Percentiles rank a stretch among this genome's conserved stretches.
phyloP scores from a whole-genome alignment of 805 yeast species.

The Ogataea siamensis region DNA sequence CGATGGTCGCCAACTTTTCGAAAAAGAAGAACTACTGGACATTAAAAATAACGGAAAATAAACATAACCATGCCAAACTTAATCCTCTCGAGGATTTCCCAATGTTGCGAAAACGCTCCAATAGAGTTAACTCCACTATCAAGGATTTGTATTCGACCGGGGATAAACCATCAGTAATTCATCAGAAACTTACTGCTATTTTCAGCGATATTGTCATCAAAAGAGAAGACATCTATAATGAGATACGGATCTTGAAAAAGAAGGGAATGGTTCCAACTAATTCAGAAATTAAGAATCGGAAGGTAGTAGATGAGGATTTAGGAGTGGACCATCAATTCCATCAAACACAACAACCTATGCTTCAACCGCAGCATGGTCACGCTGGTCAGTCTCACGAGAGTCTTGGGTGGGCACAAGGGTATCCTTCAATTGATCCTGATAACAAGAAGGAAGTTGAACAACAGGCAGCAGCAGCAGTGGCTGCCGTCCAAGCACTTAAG shows the following conservation, averaged over 20 bases:
- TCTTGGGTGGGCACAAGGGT: constrained; percentile 24
- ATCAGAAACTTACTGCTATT: constrained; percentile 48
- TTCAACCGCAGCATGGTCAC: constrained; percentile 14
- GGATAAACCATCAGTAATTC: constrained; percentile 54
- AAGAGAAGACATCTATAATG: constrained; percentile 58
- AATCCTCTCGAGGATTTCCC: constrained; percentile 57
- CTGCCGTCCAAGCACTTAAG: constrained; percentile 28
- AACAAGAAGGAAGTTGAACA: constrained; percentile 25
- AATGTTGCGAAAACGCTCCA: constrained; percentile 53
- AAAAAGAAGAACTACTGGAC: constrained; percentile 52
- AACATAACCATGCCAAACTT: constrained; percentile 57
- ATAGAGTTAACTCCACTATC: constrained; percentile 50
- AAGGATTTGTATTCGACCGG: constrained; percentile 52
- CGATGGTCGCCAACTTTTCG: constrained; percentile 56
- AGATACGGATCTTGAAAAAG: constrained; percentile 54
- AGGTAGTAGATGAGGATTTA: constrained; percentile 26
- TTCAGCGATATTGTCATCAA: constrained; percentile 54
- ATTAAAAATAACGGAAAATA: constrained; percentile 51
- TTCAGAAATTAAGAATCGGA: constrained; percentile 28
- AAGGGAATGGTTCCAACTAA: constrained; percentile 37
- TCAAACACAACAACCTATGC: constrained; percentile 15
- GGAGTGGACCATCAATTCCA: constrained; percentile 16
- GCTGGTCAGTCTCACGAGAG: constrained; percentile 19
- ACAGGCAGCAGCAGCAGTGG: constrained; percentile 28
- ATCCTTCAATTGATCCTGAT: constrained; percentile 22